Conservation (phyloP, 371 early-diverging fungal species). For the Smittium culicis region DNA sequence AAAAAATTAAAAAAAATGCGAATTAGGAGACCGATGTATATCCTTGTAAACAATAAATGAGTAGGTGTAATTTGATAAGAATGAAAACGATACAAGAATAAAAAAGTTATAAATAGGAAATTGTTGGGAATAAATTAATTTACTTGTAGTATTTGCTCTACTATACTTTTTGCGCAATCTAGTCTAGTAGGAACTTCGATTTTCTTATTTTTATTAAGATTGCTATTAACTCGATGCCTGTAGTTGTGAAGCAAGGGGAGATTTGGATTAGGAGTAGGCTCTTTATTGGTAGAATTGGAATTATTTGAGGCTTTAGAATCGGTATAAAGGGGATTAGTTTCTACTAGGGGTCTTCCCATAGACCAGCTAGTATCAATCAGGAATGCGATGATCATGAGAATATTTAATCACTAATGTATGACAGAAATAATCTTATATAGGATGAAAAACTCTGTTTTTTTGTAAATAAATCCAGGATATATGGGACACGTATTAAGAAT, state of each 20-base stretch:
- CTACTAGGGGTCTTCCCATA: conserved; percentile 33
- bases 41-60: too few species aligned
- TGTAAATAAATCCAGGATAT: too few species aligned
- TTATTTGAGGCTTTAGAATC: conserved; percentile 7
- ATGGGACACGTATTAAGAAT: too few species aligned
- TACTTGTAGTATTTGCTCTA: conserved; percentile 53
- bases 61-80: too few species aligned
- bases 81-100: too few species aligned
- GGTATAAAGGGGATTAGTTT: background rate
- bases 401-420: too few species aligned
- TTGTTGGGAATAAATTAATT: background rate
- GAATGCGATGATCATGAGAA: conserved; percentile 48
- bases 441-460: too few species aligned
- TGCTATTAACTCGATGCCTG: background rate
- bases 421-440: too few species aligned
- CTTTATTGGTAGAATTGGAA: conserved; percentile 28
- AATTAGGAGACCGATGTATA: background rate
- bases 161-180: conserved; percentile 50
- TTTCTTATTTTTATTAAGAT: conserved; percentile 4
- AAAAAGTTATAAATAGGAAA: background rate
- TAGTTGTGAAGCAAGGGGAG: background rate
- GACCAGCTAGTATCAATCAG: conserved; percentile 53
- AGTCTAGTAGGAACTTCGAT: conserved; percentile 36
- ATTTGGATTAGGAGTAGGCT: background rate
- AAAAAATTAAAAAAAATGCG: background rate